Percentiles rank a stretch among this genome's conserved stretches.
Evolutionary conservation across 495 filamentous ascomycete genomes (phyloP).

Genomic region (Podospora conica): DNA sequence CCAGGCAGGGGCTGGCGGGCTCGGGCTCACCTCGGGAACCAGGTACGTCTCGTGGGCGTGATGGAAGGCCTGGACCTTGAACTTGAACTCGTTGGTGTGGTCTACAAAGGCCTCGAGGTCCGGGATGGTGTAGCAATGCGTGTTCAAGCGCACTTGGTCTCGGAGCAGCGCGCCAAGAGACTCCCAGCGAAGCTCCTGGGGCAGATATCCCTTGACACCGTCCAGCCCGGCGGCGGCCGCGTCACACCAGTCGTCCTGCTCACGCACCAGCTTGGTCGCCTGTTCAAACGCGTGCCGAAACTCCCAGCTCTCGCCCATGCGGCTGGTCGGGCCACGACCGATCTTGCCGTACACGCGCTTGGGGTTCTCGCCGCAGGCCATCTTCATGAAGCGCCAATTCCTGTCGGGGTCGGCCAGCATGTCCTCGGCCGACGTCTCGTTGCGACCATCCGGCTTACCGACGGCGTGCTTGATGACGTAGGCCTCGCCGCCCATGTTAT

Average conservation of each 20-base stretch:
- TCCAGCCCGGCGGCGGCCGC: slow-evolving; percentile 36
- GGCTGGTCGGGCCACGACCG: slow-evolving; percentile 39
- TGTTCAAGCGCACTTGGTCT: slow-evolving; percentile 56
- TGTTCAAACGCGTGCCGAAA: slow-evolving; percentile 57
- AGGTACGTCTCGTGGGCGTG: slow-evolving; percentile 58
- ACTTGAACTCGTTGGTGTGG: slow-evolving; percentile 61
- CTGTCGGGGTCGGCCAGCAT: slow-evolving; percentile 45
- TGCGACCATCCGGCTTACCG: slow-evolving; percentile 41
- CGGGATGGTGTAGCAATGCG: slow-evolving; percentile 60
- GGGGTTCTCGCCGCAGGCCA: slow-evolving; percentile 65
- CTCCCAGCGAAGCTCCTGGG: slow-evolving; percentile 53
- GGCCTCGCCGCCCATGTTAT: slow-evolving; percentile 64
- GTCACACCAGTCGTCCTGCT: slow-evolving; percentile 56
- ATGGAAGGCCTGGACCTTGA: slow-evolving; percentile 55
- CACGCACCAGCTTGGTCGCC: slow-evolving; percentile 43
- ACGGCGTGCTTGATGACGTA: slow-evolving; percentile 56
- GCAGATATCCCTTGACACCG: slow-evolving; percentile 38
- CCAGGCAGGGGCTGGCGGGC: no score
- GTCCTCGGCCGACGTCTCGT: slow-evolving; percentile 46
- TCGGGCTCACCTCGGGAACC: slow-evolving; percentile 48
- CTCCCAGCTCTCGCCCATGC: slow-evolving; percentile 56
- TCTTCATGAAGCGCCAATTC: slow-evolving; percentile 59
- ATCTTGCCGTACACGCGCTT: slow-evolving; percentile 45
- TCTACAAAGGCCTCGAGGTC: slow-evolving; percentile 58
- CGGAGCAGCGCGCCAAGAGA: slow-evolving; percentile 52